Conservation (phyloP, 116 monocot genomes). For the Posidonia oceanica region DNA sequence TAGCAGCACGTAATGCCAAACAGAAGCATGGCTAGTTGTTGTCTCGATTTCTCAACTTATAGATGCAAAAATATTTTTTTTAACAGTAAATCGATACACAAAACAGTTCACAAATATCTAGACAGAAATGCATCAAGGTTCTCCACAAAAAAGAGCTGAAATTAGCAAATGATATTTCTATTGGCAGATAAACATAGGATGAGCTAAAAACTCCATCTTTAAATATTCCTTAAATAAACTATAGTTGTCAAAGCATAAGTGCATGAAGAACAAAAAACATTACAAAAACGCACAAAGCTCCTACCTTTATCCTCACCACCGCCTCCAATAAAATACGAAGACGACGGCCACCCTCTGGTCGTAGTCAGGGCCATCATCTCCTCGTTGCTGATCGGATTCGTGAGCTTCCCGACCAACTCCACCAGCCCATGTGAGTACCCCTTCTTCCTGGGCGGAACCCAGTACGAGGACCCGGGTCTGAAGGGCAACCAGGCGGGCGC, state of each 20-base stretch:
- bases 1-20: no score
- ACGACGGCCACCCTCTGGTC: constrained; percentile 28
- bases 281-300: background rate
- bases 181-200: no score
- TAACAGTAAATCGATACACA: no score
- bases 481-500: constrained; percentile 54
- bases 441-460: constrained; percentile 30
- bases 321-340: constrained; percentile 24
- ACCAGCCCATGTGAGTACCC: constrained; percentile 11
- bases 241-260: background rate
- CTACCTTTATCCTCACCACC: background rate
- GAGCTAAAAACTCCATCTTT: no score
- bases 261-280: background rate
- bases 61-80: no score
- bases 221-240: no score
- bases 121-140: no score
- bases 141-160: no score
- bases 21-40: no score
- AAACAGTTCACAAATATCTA: no score
- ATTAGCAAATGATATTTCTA: no score
- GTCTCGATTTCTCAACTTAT: no score
- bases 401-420: constrained; percentile 9
- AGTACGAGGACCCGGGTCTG: constrained; percentile 51
- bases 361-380: constrained; percentile 16
- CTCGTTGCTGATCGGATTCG: constrained; percentile 15